Conservation (phyloP, 805 yeast genomes). For the Metschnikowia baotianmanensis region DNA sequence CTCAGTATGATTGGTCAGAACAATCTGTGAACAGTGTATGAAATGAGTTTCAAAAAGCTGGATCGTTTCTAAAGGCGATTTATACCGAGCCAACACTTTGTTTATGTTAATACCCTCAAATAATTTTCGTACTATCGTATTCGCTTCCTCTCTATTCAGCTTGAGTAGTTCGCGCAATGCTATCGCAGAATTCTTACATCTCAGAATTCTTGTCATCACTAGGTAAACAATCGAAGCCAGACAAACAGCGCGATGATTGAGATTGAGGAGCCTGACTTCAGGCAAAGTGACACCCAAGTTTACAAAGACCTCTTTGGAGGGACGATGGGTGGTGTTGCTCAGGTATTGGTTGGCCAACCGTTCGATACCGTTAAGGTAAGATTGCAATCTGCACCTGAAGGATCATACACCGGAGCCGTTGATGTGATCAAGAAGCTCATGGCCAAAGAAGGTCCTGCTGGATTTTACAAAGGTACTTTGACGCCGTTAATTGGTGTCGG, state of each 20-base stretch:
- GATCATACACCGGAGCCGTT: slow-evolving; percentile 66
- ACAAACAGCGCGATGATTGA: slow-evolving; percentile 36
- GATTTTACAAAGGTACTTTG: slow-evolving; percentile 46
- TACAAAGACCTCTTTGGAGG: slow-evolving; percentile 84
- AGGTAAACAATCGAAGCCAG: too few relatives aligned
- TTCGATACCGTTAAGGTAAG: slow-evolving; percentile 94
- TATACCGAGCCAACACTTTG: too few relatives aligned
- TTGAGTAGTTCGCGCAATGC: not conserved
- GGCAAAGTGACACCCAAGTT: slow-evolving; percentile 43
- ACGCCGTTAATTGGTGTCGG: slow-evolving; percentile 64
- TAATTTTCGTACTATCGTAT: too few relatives aligned
- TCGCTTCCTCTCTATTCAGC: too few relatives aligned
- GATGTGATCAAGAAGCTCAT: slow-evolving; percentile 75
- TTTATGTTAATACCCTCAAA: too few relatives aligned
- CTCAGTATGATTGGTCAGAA: not conserved
- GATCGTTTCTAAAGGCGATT: too few relatives aligned
- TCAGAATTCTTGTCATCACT: too few relatives aligned
- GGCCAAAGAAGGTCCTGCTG: slow-evolving; percentile 40
- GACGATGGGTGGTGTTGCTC: slow-evolving; percentile 93
- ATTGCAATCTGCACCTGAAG: slow-evolving; percentile 81
- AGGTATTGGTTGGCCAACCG: slow-evolving; percentile 94
- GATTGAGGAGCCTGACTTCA: slow-evolving; percentile 41
- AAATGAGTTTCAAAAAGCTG: too few relatives aligned
- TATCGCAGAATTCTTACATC: slow-evolving; percentile 3
- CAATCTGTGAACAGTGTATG: too few relatives aligned